phyloP scores from a whole-genome alignment of 176 grass and related monocot species.

The Dendrocalamus sinicus region DNA sequence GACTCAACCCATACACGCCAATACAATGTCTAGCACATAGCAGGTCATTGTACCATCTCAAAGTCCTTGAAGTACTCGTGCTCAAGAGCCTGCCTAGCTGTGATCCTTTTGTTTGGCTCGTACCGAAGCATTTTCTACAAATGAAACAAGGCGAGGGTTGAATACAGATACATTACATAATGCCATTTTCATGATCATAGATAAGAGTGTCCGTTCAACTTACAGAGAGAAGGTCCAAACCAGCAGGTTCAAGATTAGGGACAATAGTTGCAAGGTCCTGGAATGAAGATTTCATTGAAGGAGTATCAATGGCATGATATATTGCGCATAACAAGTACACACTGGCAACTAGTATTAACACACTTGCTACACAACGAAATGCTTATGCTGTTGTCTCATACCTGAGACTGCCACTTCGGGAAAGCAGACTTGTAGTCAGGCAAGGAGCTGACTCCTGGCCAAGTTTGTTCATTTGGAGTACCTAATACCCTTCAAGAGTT shows the following conservation, averaged over 20 bases:
- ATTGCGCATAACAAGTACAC: not conserved
- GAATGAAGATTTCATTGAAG: conserved; percentile 29
- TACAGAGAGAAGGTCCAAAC: conserved; percentile 90
- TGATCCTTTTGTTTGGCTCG: conserved; percentile 89
- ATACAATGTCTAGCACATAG: conserved; percentile 33
- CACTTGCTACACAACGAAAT: conserved; percentile 10
- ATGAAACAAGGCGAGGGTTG: conserved; percentile 8
- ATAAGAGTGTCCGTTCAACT: conserved; percentile 37
- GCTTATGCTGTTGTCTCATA: conserved; percentile 34
- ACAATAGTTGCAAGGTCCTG: conserved; percentile 73
- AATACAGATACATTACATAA: not conserved
- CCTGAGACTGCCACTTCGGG: conserved; percentile 85
- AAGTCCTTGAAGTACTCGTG: conserved; percentile 95
- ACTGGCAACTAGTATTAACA: not conserved
- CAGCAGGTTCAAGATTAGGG: conserved; percentile 75
- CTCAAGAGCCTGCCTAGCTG: conserved; percentile 76
- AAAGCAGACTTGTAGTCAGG: conserved; percentile 92
- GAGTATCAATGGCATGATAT: conserved; percentile 29
- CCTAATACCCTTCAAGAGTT: conserved; percentile 65
- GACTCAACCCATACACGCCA: conserved; percentile 49
- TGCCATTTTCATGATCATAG: not conserved
- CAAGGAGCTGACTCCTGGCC: conserved; percentile 81
- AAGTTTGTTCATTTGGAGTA: conserved; percentile 91
- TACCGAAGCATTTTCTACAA: conserved; percentile 85
- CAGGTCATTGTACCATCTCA: conserved; percentile 62